Evolutionary conservation across 345 rosid species (phyloP), one percentile per base, ranked within the genome.

Genomic region (Salix viminalis): DNA sequence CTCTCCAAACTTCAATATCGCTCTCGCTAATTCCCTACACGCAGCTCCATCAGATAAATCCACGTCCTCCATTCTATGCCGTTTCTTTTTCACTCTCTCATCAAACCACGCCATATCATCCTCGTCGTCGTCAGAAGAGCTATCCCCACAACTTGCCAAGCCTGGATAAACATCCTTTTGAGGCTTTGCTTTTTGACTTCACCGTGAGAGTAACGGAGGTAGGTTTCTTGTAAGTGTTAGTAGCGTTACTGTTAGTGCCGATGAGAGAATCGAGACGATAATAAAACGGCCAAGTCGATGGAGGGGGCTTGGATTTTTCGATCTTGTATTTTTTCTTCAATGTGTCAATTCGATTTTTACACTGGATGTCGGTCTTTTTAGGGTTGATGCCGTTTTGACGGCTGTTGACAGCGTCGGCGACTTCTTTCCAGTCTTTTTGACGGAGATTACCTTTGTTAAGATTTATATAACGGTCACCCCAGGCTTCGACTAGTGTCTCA

Each of bases 211-310:
- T 48, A 10, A 54, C 69, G 24, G 62, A 42, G 58, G 42, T 23
- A 58, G 76, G 16, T 18, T 39, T 60, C 65, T 70, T 74, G 32
- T 28, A 16, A 1, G 64, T 41, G 65, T 21, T 34, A 1, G 62
- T 56, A 10, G 74, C 11, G 0, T 58, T 58, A 23, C 28, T 16
- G 36, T 46, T 61, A 71, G 70, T 5, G 26, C 79, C 79, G 66
- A 76, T 61, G 66, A 76, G 79, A 4, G 74, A 71, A 67, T 76
- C 80, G 32, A 80, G 70, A 14, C 83, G 82, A 58, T 26, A 12
- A 67, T 52, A 80, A 42, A 76, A 67, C 69, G 72, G 86, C 85
- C 83, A 84, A 73, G 73, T 80, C 68, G 74, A 80, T 68, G 54
- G 76, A 72, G 16, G 70, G 6, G 73, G 60, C 23, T 79, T 69